These are phyloP conservation scores for Vanrija sp. DNA, from an alignment of 1,284 basidiomycete genomes.

Conservation along the genomic window DNA sequence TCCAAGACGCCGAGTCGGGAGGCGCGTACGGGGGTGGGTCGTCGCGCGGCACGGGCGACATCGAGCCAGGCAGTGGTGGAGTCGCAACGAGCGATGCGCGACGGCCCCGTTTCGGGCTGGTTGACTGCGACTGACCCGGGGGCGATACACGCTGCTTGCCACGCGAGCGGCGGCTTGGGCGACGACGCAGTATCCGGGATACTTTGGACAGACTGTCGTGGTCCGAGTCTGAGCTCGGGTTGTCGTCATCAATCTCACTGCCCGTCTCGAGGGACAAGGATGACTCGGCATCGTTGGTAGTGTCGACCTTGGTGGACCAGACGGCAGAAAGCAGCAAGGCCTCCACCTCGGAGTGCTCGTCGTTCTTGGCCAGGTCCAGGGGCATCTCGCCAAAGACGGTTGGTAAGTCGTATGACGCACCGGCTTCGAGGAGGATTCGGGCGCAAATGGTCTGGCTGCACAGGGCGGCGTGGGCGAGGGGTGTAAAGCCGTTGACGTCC, in stretches of 20 bases:
- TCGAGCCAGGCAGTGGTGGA: background rate
- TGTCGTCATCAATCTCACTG: conserved; percentile 46
- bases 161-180: conserved; percentile 5
- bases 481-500: conserved; percentile 86
- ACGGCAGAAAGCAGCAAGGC: conserved; percentile 45
- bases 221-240: conserved; percentile 38
- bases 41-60: conserved; percentile 20
- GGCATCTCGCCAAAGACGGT: conserved; percentile 74
- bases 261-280: conserved; percentile 7
- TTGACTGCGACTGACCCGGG: conserved; percentile 3
- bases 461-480: conserved; percentile 81
- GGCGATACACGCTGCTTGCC: conserved; percentile 17
- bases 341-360: conserved; percentile 54
- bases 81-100: conserved; percentile 5
- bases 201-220: conserved; percentile 9
- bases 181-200: conserved; percentile 13
- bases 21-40: conserved; percentile 41
- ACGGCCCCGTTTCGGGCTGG: conserved; percentile 3
- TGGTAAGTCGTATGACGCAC: conserved; percentile 73
- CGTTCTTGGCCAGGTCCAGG: conserved; percentile 66
- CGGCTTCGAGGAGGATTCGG: conserved; percentile 65
- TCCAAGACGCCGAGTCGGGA: conserved; percentile 32
- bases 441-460: conserved; percentile 64
- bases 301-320: conserved; percentile 31
- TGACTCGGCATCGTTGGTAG: conserved; percentile 2